Conservation (phyloP, 192 early-diverging fungal species). For the Lobosporangium transversale region DNA sequence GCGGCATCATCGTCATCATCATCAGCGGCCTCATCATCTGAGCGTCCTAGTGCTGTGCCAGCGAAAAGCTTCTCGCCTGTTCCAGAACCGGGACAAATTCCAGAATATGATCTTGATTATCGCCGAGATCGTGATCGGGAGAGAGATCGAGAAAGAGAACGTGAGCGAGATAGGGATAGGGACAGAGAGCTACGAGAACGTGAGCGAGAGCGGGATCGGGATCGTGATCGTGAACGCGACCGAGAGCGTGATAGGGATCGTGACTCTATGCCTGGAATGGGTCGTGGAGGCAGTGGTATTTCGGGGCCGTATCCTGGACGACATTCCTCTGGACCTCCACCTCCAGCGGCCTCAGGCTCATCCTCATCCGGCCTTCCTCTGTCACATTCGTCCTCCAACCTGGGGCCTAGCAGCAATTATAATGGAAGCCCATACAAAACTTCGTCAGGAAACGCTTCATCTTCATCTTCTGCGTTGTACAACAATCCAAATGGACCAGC, state of each 20-base stretch:
- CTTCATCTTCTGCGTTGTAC: constrained; percentile 10
- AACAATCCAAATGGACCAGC: constrained; percentile 3
- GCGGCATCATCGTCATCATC: neutral
- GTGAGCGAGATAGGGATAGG: constrained; percentile 15
- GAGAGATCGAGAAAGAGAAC: constrained; percentile 22
- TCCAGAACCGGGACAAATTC: constrained; percentile 47
- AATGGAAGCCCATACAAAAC: constrained; percentile 24
- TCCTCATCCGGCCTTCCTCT: constrained; percentile 4
- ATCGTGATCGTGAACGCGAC: constrained; percentile 36
- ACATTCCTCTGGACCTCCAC: constrained; percentile 8
- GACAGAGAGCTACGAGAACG: constrained; percentile 17
- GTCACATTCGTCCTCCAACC: neutral
- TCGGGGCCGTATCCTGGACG: constrained; percentile 12
- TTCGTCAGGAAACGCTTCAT: constrained; percentile 2
- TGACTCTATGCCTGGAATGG: constrained; percentile 7
- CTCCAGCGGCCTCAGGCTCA: neutral
- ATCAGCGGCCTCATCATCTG: neutral
- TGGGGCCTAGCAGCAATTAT: constrained; percentile 13
- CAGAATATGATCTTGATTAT: constrained; percentile 44
- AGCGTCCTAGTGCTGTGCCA: neutral
- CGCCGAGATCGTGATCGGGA: constrained; percentile 28
- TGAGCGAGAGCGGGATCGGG: constrained; percentile 31
- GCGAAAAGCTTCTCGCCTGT: constrained; percentile 16
- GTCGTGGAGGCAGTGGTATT: neutral
- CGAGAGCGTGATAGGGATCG: constrained; percentile 40